Base-by-base conservation (phyloP, 768 basidiomycete genomes). In the Cyathus striatus region DNA sequence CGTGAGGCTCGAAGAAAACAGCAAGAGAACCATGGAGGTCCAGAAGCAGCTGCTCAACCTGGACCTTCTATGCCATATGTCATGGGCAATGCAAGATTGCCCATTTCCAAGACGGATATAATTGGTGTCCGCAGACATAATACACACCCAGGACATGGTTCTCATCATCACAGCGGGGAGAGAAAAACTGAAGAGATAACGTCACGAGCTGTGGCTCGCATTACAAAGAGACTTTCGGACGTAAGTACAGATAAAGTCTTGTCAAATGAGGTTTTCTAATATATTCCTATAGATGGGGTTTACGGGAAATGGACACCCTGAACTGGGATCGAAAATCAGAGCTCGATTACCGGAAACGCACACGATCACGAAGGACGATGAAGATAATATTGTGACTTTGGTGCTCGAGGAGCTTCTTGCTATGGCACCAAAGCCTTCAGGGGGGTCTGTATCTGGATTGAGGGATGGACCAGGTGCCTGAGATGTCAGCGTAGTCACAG, bases 241-340 rank as follows among this genome's bases (percentile, higher is more conserved):
- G 84, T 87, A 59, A 40, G 79, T 72, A 7, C 23, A 43, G 24
- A 32, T 36, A 22, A 2, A 23, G 27, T 16, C 25, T 24, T 42
- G 25, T 13, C 36, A 5, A 30, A 14, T 25, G 3, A 30, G 44
- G 23, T 52, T 55, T 16, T 53, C 42, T 37, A 17, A 45, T 32
- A 36, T 12, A 6, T 24, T 35, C 50, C 4, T 39, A n/a, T n/a
- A 87, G 85, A 86, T 87, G 85, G 85, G 85, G n/a, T 86, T 87
- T 50, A 79, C 77, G 9, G 70, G 79, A 43, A 64, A 63, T 37
- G 67, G 70, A 14, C 71, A 81, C 57, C 79, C 83, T 26, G 66
- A 65, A 20, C 59, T 86, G 46, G 61, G 63, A 4, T 59, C 57
- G 1, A 78, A 71, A 55, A 72, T 86, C 49, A 69, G 66, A 54